These are phyloP conservation scores for Acorus calamus DNA, from an alignment of 106 monocot species.

Conservation along the genomic window DNA sequence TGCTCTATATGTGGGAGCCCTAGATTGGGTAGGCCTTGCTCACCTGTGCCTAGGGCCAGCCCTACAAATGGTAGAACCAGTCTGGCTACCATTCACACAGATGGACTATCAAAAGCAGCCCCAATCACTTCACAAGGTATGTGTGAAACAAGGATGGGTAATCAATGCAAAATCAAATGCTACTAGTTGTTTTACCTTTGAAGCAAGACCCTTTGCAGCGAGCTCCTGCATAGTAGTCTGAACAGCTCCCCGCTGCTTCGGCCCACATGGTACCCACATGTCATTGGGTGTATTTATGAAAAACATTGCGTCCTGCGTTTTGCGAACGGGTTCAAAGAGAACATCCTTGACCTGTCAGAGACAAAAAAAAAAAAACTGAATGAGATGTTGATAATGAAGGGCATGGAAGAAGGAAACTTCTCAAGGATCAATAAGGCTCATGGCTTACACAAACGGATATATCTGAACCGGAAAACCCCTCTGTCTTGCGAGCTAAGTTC, in stretches of 20 bases:
- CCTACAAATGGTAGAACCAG: too few species aligned
- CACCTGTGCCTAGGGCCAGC: too few species aligned
- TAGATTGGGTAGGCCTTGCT: too few species aligned
- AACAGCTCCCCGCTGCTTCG: slow-evolving; percentile 44
- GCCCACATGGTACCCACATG: slow-evolving; percentile 72
- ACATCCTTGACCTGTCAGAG: slow-evolving; percentile 63
- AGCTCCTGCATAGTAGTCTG: slow-evolving; percentile 79
- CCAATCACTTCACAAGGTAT: too few species aligned
- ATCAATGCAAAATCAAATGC: too few species aligned
- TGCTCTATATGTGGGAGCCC: too few species aligned
- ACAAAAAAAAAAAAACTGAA: too few species aligned
- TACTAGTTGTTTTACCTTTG: slow-evolving; percentile 20
- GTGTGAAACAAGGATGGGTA: too few species aligned
- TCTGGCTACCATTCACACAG: too few species aligned
- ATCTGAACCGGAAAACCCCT: slow-evolving; percentile 82
- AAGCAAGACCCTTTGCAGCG: slow-evolving; percentile 52
- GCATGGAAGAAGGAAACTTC: neutral
- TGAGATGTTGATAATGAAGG: neutral
- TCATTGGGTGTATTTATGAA: slow-evolving; percentile 38
- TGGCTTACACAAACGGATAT: slow-evolving; percentile 69
- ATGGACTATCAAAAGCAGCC: too few species aligned
- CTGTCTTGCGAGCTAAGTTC: slow-evolving; percentile 48
- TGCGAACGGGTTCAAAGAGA: slow-evolving; percentile 72
- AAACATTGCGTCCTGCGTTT: slow-evolving; percentile 83
- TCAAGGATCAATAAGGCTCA: neutral